These are phyloP conservation scores for Discostella stelligera DNA, from an alignment of 352 stramenopile genomes.

Conservation along the genomic window DNA sequence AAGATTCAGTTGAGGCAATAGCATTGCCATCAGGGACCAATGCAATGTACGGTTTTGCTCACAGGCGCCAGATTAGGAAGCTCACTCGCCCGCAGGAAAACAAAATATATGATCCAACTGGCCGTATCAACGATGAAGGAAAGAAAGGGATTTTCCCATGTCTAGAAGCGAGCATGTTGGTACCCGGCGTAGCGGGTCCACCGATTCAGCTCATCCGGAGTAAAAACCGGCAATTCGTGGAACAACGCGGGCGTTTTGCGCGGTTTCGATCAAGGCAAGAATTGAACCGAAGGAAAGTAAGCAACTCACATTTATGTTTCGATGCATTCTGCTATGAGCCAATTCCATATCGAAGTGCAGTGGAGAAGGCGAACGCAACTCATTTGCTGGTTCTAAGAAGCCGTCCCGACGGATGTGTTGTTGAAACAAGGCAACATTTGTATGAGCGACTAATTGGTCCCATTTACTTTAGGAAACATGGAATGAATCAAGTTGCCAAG, in stretches of 20 bases:
- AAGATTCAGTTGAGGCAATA: constrained; percentile 17
- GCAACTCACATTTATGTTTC: constrained; percentile 49
- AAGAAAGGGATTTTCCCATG: constrained; percentile 66
- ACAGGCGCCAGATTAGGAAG: constrained; percentile 22
- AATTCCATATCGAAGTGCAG: constrained; percentile 71
- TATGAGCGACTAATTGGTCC: constrained; percentile 67
- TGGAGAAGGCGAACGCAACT: constrained; percentile 66
- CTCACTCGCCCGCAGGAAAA: constrained; percentile 13
- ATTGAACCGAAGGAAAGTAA: constrained; percentile 25
- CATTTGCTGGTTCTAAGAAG: constrained; percentile 65
- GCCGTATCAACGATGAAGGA: constrained; percentile 36
- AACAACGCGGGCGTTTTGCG: constrained; percentile 30
- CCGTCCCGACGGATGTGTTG: constrained; percentile 57
- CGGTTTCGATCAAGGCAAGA: constrained; percentile 20
- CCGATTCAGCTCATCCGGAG: constrained; percentile 54
- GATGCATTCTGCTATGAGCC: constrained; percentile 79
- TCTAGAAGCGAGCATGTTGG: constrained; percentile 65
- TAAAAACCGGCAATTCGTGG: constrained; percentile 29
- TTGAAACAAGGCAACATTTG: constrained; percentile 61
- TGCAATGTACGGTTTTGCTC: constrained; percentile 44
- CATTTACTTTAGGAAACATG: constrained; percentile 71
- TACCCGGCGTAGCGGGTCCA: constrained; percentile 60
- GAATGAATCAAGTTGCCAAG: constrained; percentile 55
- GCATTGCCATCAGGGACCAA: constrained; percentile 36
- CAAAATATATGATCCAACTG: constrained; percentile 31